Evolutionary conservation across 805 yeast genomes (phyloP).

Genomic region (Kuraishia molischiana): DNA sequence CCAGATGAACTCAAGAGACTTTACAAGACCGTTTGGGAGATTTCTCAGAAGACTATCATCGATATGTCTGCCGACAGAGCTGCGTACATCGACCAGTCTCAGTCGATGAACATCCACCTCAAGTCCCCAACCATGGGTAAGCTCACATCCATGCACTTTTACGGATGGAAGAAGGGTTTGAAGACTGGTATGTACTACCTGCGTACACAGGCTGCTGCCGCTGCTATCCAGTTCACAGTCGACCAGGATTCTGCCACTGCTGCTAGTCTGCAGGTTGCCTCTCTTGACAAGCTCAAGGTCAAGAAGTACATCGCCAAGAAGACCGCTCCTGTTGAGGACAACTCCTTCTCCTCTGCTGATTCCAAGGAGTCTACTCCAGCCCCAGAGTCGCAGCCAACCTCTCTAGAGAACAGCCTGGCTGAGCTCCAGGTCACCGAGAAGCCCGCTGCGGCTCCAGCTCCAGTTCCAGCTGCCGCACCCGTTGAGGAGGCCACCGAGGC

Average conservation of each 20-base stretch:
- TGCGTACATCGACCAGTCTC: constrained; percentile 84
- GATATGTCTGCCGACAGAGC: constrained; percentile 70
- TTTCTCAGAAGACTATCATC: constrained; percentile 46
- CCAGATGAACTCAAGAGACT: constrained; percentile 45
- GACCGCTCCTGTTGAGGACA: constrained; percentile 15
- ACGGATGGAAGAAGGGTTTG: constrained; percentile 98
- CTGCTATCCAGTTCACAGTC: constrained; percentile 91
- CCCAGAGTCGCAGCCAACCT: constrained; percentile 24
- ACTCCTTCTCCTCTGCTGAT: constrained; percentile 18
- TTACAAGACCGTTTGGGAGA: constrained; percentile 56
- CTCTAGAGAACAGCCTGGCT: constrained; percentile 35
- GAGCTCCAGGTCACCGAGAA: constrained; percentile 28
- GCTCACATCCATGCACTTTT: constrained; percentile 95
- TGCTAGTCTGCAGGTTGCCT: constrained; percentile 18
- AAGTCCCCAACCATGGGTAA: constrained; percentile 96
- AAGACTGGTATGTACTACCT: constrained; percentile 99
- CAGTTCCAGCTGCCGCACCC: constrained; percentile 7
- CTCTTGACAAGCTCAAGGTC: constrained; percentile 18
- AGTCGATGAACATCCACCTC: constrained; percentile 85
- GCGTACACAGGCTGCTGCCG: constrained; percentile 96
- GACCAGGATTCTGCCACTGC: constrained; percentile 34
- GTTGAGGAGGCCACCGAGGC: constrained; percentile 8
- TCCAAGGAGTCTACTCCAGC: constrained; percentile 35
- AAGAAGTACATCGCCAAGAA: constrained; percentile 23
- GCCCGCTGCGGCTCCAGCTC: constrained; percentile 7